These are phyloP conservation scores for Cardamine chenopodiifolia DNA, from an alignment of 345 rosid genomes.

Conservation along the genomic window DNA sequence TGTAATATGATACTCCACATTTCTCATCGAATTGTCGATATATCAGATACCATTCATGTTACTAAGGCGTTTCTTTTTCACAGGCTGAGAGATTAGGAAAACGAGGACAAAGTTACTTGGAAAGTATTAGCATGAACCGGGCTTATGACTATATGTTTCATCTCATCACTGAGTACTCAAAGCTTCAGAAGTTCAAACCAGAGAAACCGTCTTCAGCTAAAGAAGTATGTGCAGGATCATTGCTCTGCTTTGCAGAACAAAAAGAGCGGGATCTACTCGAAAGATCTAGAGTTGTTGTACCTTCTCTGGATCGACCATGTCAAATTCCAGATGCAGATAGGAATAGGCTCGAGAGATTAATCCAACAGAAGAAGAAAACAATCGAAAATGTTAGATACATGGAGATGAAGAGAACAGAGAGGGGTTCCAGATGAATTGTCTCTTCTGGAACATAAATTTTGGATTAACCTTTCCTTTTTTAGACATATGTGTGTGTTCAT, in stretches of 20 bases:
- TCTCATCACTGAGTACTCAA: conserved; percentile 73
- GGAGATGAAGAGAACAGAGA: conserved; percentile 45
- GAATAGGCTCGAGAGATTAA: conserved; percentile 45
- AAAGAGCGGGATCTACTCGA: conserved; percentile 58
- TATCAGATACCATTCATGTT: neutral
- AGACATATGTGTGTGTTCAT: neutral
- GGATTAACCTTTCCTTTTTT: neutral
- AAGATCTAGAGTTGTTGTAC: conserved; percentile 45
- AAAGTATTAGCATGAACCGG: conserved; percentile 63
- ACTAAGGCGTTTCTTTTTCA: neutral
- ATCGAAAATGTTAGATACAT: conserved; percentile 52
- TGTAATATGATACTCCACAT: conserved; percentile 46
- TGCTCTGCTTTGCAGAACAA: conserved; percentile 76
- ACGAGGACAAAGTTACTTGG: conserved; percentile 78
- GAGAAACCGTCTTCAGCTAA: conserved; percentile 64
- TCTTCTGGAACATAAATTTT: conserved; percentile 2
- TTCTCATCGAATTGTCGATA: neutral
- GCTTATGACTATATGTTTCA: conserved; percentile 89
- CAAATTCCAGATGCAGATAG: conserved; percentile 45
- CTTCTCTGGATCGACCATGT: conserved; percentile 67
- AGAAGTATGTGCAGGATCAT: conserved; percentile 68
- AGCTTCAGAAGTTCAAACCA: conserved; percentile 76
- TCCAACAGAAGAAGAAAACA: conserved; percentile 49
- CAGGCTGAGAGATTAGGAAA: conserved; percentile 74
- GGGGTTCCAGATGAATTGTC: conserved; percentile 16